phyloP scores from a whole-genome alignment of 805 yeast genomes.

The Schwanniomyces vanrijiae region DNA sequence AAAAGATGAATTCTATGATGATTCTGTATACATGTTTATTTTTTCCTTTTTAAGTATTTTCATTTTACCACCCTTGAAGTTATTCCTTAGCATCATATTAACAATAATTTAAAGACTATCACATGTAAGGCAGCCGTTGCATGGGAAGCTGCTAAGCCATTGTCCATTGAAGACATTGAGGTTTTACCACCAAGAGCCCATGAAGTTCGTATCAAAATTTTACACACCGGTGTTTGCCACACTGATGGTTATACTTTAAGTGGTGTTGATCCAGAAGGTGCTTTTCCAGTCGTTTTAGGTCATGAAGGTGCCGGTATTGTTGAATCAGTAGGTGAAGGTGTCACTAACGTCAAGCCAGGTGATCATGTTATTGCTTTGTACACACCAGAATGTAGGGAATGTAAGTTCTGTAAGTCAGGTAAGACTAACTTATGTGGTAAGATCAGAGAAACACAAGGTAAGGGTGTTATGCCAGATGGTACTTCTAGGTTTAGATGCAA shows the following conservation, averaged over 20 bases:
- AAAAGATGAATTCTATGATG: not conserved
- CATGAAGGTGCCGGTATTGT: slow-evolving; percentile 99
- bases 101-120: slow-evolving; percentile 46
- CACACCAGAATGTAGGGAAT: slow-evolving; percentile 95
- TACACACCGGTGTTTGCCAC: slow-evolving; percentile 94
- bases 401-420: slow-evolving; percentile 92
- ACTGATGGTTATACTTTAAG: slow-evolving; percentile 96
- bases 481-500: slow-evolving; percentile 84
- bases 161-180: slow-evolving; percentile 80
- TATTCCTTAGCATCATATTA: slow-evolving; percentile 14
- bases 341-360: slow-evolving; percentile 84
- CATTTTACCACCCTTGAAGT: slow-evolving; percentile 5
- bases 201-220: slow-evolving; percentile 90
- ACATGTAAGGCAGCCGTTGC: slow-evolving; percentile 96
- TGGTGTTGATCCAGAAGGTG: slow-evolving; percentile 96
- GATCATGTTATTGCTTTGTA: slow-evolving; percentile 92
- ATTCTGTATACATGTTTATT: not conserved
- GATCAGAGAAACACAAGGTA: slow-evolving; percentile 96
- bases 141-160: slow-evolving; percentile 89
- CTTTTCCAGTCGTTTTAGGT: slow-evolving; percentile 89
- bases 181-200: slow-evolving; percentile 96
- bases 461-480: slow-evolving; percentile 98
- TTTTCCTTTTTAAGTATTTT: not conserved
- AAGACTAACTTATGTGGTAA: slow-evolving; percentile 96
- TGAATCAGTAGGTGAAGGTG: slow-evolving; percentile 93